Evolutionary conservation across 495 filamentous ascomycete genomes (phyloP).

Genomic region (Aspergillus funiculosus): DNA sequence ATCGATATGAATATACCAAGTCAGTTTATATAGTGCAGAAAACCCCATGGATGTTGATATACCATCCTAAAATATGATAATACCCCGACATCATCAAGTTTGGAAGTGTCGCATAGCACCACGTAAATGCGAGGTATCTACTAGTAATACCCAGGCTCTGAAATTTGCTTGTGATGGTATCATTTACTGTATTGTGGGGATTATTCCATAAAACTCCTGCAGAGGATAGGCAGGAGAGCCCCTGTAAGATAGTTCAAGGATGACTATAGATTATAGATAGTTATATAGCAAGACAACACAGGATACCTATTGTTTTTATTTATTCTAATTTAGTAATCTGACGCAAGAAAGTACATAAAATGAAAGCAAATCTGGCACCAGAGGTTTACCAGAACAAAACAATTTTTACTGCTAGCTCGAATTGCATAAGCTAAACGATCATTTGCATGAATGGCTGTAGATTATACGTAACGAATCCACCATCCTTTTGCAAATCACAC

Average conservation of each 20-base stretch:
- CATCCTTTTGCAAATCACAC: slow-evolving; percentile 32
- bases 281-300: not conserved
- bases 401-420: slow-evolving; percentile 23
- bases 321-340: slow-evolving; percentile 7
- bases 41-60: not conserved
- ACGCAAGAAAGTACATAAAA: slow-evolving; percentile 11
- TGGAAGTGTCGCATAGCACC: too few relatives aligned
- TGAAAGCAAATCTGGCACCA: slow-evolving; percentile 13
- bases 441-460: slow-evolving; percentile 23
- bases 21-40: not conserved
- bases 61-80: not conserved
- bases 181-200: too few relatives aligned
- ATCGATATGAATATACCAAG: not conserved
- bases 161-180: too few relatives aligned
- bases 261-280: not conserved
- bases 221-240: too few relatives aligned
- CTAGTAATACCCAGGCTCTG: too few relatives aligned
- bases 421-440: slow-evolving; percentile 19
- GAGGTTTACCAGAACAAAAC: slow-evolving; percentile 17
- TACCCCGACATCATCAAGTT: too few relatives aligned
- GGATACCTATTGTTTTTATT: slow-evolving; percentile 5
- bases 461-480: slow-evolving; percentile 30
- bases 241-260: too few relatives aligned
- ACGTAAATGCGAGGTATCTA: too few relatives aligned
- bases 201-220: too few relatives aligned